phyloP scores from a whole-genome alignment of 371 early-diverging fungal genomes.

The Mucor piriformis region DNA sequence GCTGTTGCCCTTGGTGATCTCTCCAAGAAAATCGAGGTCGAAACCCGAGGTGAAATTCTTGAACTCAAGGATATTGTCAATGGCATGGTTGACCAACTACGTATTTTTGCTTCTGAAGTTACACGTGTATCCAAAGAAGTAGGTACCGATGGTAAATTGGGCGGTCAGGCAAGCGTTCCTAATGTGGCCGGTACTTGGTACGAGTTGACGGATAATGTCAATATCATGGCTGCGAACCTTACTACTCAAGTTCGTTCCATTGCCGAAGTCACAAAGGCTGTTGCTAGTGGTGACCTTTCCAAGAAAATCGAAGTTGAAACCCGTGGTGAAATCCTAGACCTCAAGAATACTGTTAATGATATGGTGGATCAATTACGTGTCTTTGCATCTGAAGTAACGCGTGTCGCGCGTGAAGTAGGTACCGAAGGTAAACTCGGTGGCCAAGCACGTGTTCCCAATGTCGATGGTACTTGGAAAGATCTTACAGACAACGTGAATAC shows the following conservation, averaged over 20 bases:
- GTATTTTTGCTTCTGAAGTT: slow-evolving; percentile 63
- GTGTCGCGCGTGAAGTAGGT: slow-evolving; percentile 51
- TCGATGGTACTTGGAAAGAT: slow-evolving; percentile 70
- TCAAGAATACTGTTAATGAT: slow-evolving; percentile 40
- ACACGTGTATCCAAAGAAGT: slow-evolving; percentile 68
- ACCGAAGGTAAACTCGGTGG: slow-evolving; percentile 57
- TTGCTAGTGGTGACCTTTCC: slow-evolving; percentile 56
- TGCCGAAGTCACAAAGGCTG: slow-evolving; percentile 60
- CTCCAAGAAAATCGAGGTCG: slow-evolving; percentile 51
- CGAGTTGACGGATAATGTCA: slow-evolving; percentile 65
- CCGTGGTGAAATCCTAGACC: slow-evolving; percentile 40
- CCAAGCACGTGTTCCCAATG: slow-evolving; percentile 49
- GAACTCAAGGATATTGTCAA: slow-evolving; percentile 39
- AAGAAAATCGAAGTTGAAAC: slow-evolving; percentile 39
- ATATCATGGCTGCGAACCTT: slow-evolving; percentile 61
- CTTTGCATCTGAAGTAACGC: slow-evolving; percentile 48
- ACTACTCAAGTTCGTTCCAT: slow-evolving; percentile 62
- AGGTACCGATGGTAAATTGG: slow-evolving; percentile 61
- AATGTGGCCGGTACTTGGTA: slow-evolving; percentile 67
- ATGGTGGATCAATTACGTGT: slow-evolving; percentile 53
- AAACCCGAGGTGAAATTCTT: slow-evolving; percentile 42
- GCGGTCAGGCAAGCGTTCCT: slow-evolving; percentile 52
- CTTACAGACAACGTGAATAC: slow-evolving; percentile 64
- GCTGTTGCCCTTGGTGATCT: slow-evolving; percentile 62
- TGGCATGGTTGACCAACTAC: slow-evolving; percentile 56